phyloP scores from a whole-genome alignment of 129 eudicot genomes.

The Helianthus tuberosus region DNA sequence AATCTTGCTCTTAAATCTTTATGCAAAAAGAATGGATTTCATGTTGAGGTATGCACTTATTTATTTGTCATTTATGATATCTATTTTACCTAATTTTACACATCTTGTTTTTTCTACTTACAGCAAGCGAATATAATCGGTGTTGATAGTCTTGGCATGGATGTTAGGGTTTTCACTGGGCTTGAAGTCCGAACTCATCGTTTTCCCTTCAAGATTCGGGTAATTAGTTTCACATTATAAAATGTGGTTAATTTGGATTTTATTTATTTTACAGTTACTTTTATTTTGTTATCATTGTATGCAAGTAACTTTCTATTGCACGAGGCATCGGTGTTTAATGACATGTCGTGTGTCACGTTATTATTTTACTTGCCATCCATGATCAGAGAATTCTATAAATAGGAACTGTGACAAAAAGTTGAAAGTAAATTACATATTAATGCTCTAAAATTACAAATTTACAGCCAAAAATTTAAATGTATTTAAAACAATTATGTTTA shows the following conservation, averaged over 20 bases:
- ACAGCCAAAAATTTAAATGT: too few relatives aligned
- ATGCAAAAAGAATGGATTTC: constrained; percentile 75
- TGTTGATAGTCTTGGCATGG: constrained; percentile 82
- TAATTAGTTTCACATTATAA: constrained; percentile 21
- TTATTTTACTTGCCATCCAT: neutral
- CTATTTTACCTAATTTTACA: too few relatives aligned
- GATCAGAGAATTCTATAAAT: too few relatives aligned
- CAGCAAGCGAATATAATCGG: constrained; percentile 73
- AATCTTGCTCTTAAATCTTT: constrained; percentile 64
- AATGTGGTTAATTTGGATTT: neutral
- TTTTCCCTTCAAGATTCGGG: constrained; percentile 73
- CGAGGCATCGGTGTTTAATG: neutral
- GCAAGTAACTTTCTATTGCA: neutral
- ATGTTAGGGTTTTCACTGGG: constrained; percentile 67
- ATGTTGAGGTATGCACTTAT: constrained; percentile 52
- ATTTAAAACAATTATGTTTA: too few relatives aligned
- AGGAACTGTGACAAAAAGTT: too few relatives aligned
- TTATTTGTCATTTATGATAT: too few relatives aligned
- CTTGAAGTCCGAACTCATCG: constrained; percentile 80
- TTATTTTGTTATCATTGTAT: neutral
- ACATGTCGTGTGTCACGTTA: neutral
- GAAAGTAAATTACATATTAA: neutral
- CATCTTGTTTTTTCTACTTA: constrained; percentile 5
- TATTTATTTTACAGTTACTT: neutral
- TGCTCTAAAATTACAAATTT: neutral